Base-by-base conservation (phyloP, 495 filamentous ascomycete species). In the Penicillium subrubescens region DNA sequence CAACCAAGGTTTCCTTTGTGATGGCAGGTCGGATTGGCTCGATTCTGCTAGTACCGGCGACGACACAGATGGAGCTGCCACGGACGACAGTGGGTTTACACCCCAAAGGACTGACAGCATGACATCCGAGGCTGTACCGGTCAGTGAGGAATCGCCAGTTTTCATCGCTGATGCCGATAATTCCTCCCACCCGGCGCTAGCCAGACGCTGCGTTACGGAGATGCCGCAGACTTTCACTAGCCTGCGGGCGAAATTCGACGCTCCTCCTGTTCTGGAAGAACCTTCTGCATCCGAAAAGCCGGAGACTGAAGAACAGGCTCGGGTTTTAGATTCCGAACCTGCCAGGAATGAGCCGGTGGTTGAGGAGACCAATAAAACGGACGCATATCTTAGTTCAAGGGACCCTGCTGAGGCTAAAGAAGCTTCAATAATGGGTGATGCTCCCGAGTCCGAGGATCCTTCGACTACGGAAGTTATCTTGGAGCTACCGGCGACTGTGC, bases 171-270 rank as follows among this genome's bases (percentile, higher is more conserved):
- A 41, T 11, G 44, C 39, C 23, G 65, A 59, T 8, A 44, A 66
- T 62, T 41, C 78, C 62, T 31, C 70, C 60, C 60, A 60, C 8
- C 43, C 54, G 65, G 68, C 69, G 25, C 29, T 57, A 19, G 53
- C 63, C 17, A 65, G 64, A 35, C 70, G 70, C 27, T 75, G 73
- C 37, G 70, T 64, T 35, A 69, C 66, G 55, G 85, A 75, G 72
- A 80, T 63, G 55, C 79, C 73, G 70, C 82, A 70, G 70, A 81
- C 72, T 69, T 84, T 73, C 67, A 78, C 67, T 62, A 84, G 70
- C 63, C 77, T 75, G 64, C 77, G 73, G 61, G 77, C 77, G 51
- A 81, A 75, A 63, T 81, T 86, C 60, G 73, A 79, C 55, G 74
- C 77, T 29, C 72, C 71, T n/a, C 39, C 75, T 7, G 70, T 74